Percentiles rank a stretch among this genome's conserved stretches.
Evolutionary conservation across 1,139 yeast species (phyloP).

Genomic region (Petasospora fabianii): DNA sequence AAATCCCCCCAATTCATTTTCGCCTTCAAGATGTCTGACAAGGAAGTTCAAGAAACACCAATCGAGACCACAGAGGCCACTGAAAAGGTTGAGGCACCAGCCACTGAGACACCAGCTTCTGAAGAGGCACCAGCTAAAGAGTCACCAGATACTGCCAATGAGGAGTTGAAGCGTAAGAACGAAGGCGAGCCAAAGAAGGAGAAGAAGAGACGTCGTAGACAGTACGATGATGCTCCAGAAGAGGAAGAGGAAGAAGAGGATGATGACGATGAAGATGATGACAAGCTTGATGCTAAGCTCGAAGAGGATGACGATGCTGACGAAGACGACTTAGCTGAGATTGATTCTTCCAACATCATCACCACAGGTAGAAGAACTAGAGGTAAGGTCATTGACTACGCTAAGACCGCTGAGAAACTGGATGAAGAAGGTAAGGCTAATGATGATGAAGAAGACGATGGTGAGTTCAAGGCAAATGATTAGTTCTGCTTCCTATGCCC

Average conservation of each 20-base stretch:
- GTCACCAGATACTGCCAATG: constrained; percentile 16
- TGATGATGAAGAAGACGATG: constrained; percentile 43
- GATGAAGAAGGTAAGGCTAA: constrained; percentile 45
- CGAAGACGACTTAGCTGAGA: constrained; percentile 80
- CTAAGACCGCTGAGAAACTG: constrained; percentile 76
- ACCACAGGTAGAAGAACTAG: constrained; percentile 86
- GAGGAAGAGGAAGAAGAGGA: constrained; percentile 50
- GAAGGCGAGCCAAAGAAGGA: constrained; percentile 39
- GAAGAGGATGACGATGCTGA: constrained; percentile 52
- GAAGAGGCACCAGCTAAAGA: constrained; percentile 18
- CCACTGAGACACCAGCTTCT: neutral
- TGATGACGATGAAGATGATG: constrained; percentile 58
- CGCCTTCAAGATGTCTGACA: constrained; percentile 14
- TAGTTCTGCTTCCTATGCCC: neutral
- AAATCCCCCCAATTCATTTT: neutral
- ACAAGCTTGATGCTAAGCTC: constrained; percentile 38
- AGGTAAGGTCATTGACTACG: constrained; percentile 83
- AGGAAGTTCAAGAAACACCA: constrained; percentile 11
- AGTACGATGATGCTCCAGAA: constrained; percentile 41
- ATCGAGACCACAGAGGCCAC: constrained; percentile 13
- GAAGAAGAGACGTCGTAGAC: constrained; percentile 40
- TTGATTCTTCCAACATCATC: constrained; percentile 81
- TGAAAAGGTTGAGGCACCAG: constrained; percentile 1
- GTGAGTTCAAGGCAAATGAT: constrained; percentile 25
- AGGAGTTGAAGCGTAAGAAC: constrained; percentile 21